These are phyloP conservation scores for Candida corydali DNA, from an alignment of 805 yeast genomes.

Conservation along the genomic window DNA sequence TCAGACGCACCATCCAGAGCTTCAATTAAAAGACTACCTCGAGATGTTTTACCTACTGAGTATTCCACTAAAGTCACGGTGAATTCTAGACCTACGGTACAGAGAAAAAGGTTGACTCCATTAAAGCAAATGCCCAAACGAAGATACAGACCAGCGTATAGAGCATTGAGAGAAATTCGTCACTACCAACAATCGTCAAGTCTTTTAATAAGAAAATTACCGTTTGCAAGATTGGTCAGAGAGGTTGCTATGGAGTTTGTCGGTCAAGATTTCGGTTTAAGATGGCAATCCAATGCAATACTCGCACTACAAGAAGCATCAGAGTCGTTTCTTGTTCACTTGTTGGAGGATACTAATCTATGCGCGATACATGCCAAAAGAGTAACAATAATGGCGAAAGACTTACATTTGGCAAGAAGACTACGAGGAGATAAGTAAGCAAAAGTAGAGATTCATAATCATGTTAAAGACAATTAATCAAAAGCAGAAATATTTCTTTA, in stretches of 20 bases:
- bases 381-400: constrained; percentile 83
- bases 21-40: background rate
- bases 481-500: background rate
- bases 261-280: constrained; percentile 51
- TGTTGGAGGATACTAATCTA: constrained; percentile 72
- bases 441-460: too few species aligned
- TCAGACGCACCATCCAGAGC: too few species aligned
- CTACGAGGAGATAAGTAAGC: constrained; percentile 64
- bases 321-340: constrained; percentile 70
- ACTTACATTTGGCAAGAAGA: constrained; percentile 75
- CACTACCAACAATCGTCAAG: constrained; percentile 24
- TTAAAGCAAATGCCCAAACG: too few species aligned
- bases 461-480: too few species aligned
- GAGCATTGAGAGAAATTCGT: constrained; percentile 65
- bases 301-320: constrained; percentile 78
- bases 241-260: constrained; percentile 64
- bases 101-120: constrained; percentile 22
- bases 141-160: constrained; percentile 58
- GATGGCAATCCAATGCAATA: constrained; percentile 79
- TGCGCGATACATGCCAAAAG: constrained; percentile 33
- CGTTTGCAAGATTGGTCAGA: constrained; percentile 72
- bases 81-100: too few species aligned
- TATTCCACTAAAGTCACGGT: background rate
- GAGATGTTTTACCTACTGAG: constrained; percentile 4
- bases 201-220: constrained; percentile 62